Conservation (phyloP, 176 grass and related monocot genomes). For the Tillandsia fasciculata region DNA sequence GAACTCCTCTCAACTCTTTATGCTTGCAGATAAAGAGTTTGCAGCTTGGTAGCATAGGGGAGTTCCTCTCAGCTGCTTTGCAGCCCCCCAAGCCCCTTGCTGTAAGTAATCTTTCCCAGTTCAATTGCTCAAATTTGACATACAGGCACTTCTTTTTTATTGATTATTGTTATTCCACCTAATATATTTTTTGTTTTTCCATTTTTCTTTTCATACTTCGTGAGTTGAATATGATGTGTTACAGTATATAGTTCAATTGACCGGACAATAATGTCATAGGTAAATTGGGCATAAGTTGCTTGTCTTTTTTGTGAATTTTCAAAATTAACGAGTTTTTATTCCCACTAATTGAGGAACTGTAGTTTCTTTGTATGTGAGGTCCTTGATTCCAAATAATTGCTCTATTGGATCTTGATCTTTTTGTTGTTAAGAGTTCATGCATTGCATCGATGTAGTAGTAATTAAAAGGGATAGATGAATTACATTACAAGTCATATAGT, state of each 20-base stretch:
- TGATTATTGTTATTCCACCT: not conserved
- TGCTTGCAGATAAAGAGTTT: slow-evolving; percentile 98
- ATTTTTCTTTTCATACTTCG: no score
- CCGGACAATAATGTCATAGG: no score
- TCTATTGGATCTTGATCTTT: not conserved
- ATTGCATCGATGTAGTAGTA: not conserved
- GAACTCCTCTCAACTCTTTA: slow-evolving; percentile 88
- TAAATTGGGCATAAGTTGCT: no score
- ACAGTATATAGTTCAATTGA: no score
- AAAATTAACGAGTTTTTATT: not conserved
- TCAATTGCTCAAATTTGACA: not conserved
- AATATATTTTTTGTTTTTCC: not conserved
- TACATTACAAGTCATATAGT: not conserved
- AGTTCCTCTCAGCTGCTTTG: slow-evolving; percentile 80
- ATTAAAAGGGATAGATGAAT: not conserved
- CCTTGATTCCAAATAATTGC: not conserved
- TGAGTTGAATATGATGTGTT: no score
- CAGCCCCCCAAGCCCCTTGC: slow-evolving; percentile 75
- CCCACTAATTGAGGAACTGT: not conserved
- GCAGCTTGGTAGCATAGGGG: slow-evolving; percentile 73
- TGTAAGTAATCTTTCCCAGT: slow-evolving; percentile 31
- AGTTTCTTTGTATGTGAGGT: not conserved
- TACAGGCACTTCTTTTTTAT: not conserved
- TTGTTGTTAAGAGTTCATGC: not conserved
- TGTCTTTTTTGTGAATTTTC: not conserved